phyloP scores from a whole-genome alignment of 106 monocot species.

The Phalaenopsis aphrodite region DNA sequence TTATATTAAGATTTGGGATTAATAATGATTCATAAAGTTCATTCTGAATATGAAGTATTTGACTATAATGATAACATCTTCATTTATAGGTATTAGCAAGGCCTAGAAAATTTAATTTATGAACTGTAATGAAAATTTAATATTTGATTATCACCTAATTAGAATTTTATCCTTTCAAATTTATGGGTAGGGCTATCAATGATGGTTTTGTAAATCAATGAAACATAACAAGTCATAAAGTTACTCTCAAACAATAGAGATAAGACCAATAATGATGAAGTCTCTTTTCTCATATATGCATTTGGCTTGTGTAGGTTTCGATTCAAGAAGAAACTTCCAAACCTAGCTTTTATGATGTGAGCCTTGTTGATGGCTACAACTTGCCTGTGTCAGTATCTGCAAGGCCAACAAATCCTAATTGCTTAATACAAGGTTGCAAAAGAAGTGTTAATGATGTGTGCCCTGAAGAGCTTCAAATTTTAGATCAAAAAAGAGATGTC shows the following conservation, averaged over 20 bases:
- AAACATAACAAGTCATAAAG: background rate
- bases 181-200: background rate
- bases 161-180: background rate
- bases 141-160: background rate
- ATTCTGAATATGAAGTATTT: too few relatives aligned
- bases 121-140: too few relatives aligned
- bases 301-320: constrained; percentile 24
- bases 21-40: too few relatives aligned
- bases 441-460: constrained; percentile 35
- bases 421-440: constrained; percentile 43
- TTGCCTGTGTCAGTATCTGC: constrained; percentile 45
- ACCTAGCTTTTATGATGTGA: constrained; percentile 64
- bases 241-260: background rate
- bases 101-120: too few relatives aligned
- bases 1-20: too few relatives aligned
- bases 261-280: background rate
- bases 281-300: background rate
- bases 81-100: too few relatives aligned
- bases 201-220: background rate
- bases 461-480: constrained; percentile 53
- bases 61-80: too few relatives aligned
- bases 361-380: constrained; percentile 72
- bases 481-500: constrained; percentile 15
- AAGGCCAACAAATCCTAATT: constrained; percentile 18
- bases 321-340: constrained; percentile 31